These are phyloP conservation scores for Sedum album DNA, from an alignment of 164 flowering plant species.

Conservation along the genomic window DNA sequence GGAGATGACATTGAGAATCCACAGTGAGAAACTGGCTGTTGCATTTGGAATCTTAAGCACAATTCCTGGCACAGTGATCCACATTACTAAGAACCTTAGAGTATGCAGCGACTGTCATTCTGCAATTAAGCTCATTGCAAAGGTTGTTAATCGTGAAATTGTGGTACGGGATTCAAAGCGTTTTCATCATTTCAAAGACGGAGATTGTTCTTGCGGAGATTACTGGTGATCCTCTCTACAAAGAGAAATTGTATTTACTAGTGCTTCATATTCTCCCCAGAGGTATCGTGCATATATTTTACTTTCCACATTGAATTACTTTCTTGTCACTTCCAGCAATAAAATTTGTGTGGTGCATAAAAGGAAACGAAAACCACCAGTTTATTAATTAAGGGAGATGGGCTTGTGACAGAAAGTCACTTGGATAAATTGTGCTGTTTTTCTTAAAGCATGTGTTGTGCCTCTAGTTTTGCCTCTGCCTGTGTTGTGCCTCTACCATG, in stretches of 20 bases:
- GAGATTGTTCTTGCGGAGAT: constrained; percentile 67
- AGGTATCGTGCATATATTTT: neutral
- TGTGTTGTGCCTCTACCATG: too few species aligned
- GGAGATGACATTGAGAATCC: constrained; percentile 46
- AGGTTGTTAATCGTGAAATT: constrained; percentile 46
- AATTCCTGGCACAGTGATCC: constrained; percentile 48
- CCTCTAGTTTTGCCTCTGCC: too few species aligned
- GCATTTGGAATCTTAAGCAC: constrained; percentile 70
- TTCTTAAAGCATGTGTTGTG: too few species aligned
- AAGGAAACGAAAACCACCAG: neutral
- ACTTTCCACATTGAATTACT: neutral
- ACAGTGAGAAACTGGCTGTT: constrained; percentile 83
- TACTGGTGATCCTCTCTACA: constrained; percentile 37
- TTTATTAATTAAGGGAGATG: too few species aligned
- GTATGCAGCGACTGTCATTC: constrained; percentile 72
- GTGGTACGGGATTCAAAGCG: constrained; percentile 67
- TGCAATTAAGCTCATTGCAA: constrained; percentile 51
- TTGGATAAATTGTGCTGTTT: too few species aligned
- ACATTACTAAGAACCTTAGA: constrained; percentile 62
- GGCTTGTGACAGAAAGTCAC: too few species aligned
- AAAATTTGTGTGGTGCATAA: neutral
- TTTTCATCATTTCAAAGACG: constrained; percentile 69
- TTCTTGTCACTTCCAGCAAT: neutral
- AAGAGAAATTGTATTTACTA: neutral
- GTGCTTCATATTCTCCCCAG: neutral